Base-by-base conservation (phyloP, 495 filamentous ascomycete species). In the Chaetomium cochliodes region DNA sequence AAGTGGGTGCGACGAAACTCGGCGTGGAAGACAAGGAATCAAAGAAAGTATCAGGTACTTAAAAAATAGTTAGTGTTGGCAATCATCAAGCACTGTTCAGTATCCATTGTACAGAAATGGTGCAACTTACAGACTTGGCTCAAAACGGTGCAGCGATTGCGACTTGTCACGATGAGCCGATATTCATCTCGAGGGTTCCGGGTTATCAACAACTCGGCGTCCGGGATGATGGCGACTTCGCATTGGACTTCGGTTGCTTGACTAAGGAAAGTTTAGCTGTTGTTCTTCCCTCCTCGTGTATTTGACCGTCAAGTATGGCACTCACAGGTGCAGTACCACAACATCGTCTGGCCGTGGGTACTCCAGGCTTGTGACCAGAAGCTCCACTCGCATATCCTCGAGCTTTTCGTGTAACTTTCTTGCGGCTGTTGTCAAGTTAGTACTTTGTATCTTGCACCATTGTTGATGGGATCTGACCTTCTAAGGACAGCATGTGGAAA, bases 61-160 rank as follows among this genome's bases (percentile, higher is more conserved):
- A 12, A 58, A 3, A 4, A 9, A 23, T 2, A 2, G 20, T 63
- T 8, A 63, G 41, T 20, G 12, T 47, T 23, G n/a, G 2, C 4
- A 50, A 50, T 3, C 8, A 16, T 22, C n/a, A 3, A 7, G 9
- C 16, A 28, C 7, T 12, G 0, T 44, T 37, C 33, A 37, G 5
- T 37, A 1, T 15, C n/a, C 3, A n/a, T n/a, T n/a, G n/a, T n/a
- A n/a, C n/a, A 3, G 9, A 16, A 3, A 1, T 15, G 26, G 2
- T 23, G 9, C 5, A 2, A 63, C 69, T 57, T 54, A 69, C 57
- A 56, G 12, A 33, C 22, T 39, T 73, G 71, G 15, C 49, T 65
- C 30, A 72, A 51, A n/a, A 70, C 41, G 0, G 69, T 71, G 54
- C 71, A 71, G 44, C 53, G 20, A 20, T 71, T 71, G n/a, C 63